phyloP scores from a whole-genome alignment of 2,329 filamentous ascomycete species.

The Furcasterigmium sp. region DNA sequence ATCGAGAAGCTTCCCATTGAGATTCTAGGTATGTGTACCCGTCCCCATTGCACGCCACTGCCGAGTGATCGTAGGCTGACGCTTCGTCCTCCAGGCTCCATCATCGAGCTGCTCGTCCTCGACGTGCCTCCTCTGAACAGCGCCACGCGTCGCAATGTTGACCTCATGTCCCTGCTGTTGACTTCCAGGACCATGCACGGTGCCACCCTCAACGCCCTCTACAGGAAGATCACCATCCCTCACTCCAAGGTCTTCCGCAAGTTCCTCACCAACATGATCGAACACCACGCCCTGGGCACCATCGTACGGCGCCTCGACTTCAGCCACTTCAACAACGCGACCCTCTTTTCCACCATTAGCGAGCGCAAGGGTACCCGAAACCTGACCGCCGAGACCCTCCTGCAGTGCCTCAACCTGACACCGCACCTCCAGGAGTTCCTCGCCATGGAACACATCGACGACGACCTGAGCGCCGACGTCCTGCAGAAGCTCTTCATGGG shows the following conservation, averaged over 20 bases:
- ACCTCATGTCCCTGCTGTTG: conserved; percentile 69
- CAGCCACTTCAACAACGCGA: conserved; percentile 78
- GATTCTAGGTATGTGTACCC: conserved; percentile 57
- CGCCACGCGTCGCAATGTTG: conserved; percentile 69
- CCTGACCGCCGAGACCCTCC: conserved; percentile 67
- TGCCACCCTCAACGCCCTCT: conserved; percentile 69
- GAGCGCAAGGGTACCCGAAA: conserved; percentile 73
- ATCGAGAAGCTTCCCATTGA: conserved; percentile 67
- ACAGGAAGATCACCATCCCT: conserved; percentile 74
- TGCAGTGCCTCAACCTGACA: conserved; percentile 65
- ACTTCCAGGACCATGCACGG: conserved; percentile 71
- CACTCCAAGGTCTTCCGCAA: conserved; percentile 82
- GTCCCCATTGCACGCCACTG: not conserved
- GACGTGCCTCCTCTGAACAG: conserved; percentile 71
- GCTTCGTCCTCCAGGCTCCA: conserved; percentile 50
- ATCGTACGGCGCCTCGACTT: conserved; percentile 78
- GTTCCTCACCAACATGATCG: conserved; percentile 63
- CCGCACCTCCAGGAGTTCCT: conserved; percentile 74
- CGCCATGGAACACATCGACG: conserved; percentile 75
- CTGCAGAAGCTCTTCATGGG: conserved; percentile 66
- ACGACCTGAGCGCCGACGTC: conserved; percentile 65
- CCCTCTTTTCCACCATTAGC: conserved; percentile 68
- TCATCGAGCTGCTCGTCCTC: conserved; percentile 68
- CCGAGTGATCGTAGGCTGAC: conserved; percentile 1
- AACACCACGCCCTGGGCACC: conserved; percentile 64